Evolutionary conservation across 768 basidiomycete species (phyloP), one percentile per base, ranked within the genome.

Genomic region (Mycena vulgaris): DNA sequence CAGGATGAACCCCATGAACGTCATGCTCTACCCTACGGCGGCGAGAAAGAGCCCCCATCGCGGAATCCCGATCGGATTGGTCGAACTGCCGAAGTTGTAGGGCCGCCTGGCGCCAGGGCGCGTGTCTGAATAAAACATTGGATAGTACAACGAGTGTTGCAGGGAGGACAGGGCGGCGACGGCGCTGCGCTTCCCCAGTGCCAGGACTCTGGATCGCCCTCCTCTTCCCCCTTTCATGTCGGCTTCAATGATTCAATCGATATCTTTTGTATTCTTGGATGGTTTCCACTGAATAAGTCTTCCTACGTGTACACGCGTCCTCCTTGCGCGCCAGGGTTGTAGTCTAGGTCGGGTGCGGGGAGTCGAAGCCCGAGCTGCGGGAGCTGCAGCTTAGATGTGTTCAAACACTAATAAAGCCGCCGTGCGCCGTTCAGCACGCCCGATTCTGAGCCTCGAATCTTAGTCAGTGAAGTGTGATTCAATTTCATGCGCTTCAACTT

Each of bases 41-140:
- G 78, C 78, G 13, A 76, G 69, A 55, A 79, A 77, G 25, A 76
- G 79, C 28, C 83, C 83, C 48, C 83, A 84, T 47, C 80, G 81
- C 21, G 79, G 83, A 5, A 73, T 80, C 37, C 81, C 84, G 21
- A 87, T 86, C 69, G 87, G 86, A 21, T 79, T 84, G 21, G 85
- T 91, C 59, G 85, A 81, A 51, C 75, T 92, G 23, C 92, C 93
- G 25, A 92, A 90, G 77, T 80, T 93, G 64, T 86, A 89, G 71
- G 92, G 91, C 75, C 92, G 91, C n/a, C 77, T 88, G 86, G 1
- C 90, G 92, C 4, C 79, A 79, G 35, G 92, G 92, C 75, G 84
- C 83, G 23, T 92, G 92, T 77, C 86, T 89, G 3, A 77, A 78
- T 27, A 88, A 83, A 8, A 75, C 71, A 77, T 23, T 93, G 91